Base-by-base conservation (phyloP, 2,329 filamentous ascomycete genomes). In the Colletotrichum lentis region DNA sequence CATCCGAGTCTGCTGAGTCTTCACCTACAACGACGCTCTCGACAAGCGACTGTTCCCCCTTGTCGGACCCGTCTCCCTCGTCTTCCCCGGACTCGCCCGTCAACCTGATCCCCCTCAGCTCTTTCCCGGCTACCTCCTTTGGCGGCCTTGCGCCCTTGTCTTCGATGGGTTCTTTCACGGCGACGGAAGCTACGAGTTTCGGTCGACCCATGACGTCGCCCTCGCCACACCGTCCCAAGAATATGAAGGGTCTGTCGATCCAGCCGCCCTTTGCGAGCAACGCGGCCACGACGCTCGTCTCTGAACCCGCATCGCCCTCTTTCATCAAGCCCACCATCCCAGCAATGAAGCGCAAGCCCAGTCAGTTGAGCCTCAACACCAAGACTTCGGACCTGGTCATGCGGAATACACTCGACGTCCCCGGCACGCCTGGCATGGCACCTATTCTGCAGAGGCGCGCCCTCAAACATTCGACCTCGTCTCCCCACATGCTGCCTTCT, bases 1-100 rank as follows among this genome's bases (percentile, higher is more conserved):
- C 86, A 62, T 92, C 91, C 18, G 93, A 92, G 71, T 98, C 96
- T 1, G 92, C 92, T 49, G 94, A 97, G 75, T 97, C 95, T 24
- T 98, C 95, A 10, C 96, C 96, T 1, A 98, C 95, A 8, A 97
- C 94, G 3, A 97, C 95, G 2, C 87, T 96, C 57, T 97, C 94
- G 6, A 97, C 93, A 22, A 93, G 95, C 71, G 95, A 97, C 80
- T 96, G 94, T 5, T 95, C 93, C 10, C 92, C 93, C 37, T 85
- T 96, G 56, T 94, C 94, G 37, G 95, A 98, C 74, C 91, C 93
- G 8, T 97, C 95, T 5, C 94, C 96, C 3, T 95, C 91, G 60
- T 93, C 94, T 24, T 97, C 95, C 1, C 95, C 95, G 10, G 94
- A 97, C 79, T 97, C 96, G 3, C 93, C 94, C 1, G 83, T 91